A percentile compares a stretch with the other conserved stretches of the same genome.
Conservation (phyloP, 1,284 basidiomycete genomes). For the Anthracocystis panici-leucophaei region DNA sequence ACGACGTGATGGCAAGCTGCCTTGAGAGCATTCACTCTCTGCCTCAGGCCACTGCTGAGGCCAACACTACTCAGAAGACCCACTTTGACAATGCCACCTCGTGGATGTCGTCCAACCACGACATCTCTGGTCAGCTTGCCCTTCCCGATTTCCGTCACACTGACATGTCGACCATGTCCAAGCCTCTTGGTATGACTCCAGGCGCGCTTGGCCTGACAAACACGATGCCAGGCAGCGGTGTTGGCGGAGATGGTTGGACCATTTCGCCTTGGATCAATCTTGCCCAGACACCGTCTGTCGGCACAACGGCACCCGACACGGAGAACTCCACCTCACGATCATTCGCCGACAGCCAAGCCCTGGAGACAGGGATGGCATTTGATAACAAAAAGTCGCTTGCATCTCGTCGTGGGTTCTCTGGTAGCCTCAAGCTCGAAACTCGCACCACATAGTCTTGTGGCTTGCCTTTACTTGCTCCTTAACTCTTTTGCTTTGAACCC, state of each 20-base stretch:
- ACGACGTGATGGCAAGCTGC: slow-evolving; percentile 39
- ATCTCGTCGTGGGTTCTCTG: slow-evolving; percentile 45
- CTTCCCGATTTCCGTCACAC: slow-evolving; percentile 30
- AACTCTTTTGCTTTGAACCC: not conserved
- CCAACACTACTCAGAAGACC: slow-evolving; percentile 1
- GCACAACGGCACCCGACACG: slow-evolving; percentile 13
- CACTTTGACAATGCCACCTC: slow-evolving; percentile 20
- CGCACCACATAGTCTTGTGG: slow-evolving; percentile 8
- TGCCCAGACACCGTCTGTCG: slow-evolving; percentile 24
- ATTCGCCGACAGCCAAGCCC: slow-evolving; percentile 11
- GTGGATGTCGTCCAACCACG: slow-evolving; percentile 31
- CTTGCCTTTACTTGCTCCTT: not conserved
- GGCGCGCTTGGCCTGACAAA: slow-evolving; percentile 34
- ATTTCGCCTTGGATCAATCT: slow-evolving; percentile 55
- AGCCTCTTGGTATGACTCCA: slow-evolving; percentile 38
- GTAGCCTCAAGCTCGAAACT: slow-evolving; percentile 36
- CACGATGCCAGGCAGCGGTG: slow-evolving; percentile 17
- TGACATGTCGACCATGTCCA: slow-evolving; percentile 25
- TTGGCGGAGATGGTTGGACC: slow-evolving; percentile 43
- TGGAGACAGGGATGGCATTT: slow-evolving; percentile 21
- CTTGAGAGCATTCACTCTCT: slow-evolving; percentile 46
- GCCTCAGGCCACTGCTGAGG: slow-evolving; percentile 14
- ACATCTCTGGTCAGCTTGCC: slow-evolving; percentile 25
- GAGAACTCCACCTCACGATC: slow-evolving; percentile 4
- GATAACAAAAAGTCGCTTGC: slow-evolving; percentile 34